Conservation (phyloP, 2,329 filamentous ascomycete genomes). For the Penicillium griseofulvum region DNA sequence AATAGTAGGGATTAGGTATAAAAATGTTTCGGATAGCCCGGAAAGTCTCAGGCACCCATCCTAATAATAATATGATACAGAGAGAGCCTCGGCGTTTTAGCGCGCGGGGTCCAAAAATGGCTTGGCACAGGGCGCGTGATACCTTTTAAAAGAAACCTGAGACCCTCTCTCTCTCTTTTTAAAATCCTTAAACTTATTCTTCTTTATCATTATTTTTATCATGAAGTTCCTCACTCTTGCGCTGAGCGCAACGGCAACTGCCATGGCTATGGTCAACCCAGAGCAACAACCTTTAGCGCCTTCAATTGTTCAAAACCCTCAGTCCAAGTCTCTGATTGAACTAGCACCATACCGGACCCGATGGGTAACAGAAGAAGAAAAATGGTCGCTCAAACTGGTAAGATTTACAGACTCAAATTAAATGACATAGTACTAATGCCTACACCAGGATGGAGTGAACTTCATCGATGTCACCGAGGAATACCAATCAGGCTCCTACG, state of each 20-base stretch:
- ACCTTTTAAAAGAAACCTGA: constrained; percentile 11
- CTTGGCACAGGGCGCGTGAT: constrained; percentile 24
- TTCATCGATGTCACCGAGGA: constrained; percentile 92
- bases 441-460: constrained; percentile 68
- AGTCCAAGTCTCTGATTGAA: constrained; percentile 69
- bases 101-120: constrained; percentile 24
- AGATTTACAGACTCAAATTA: constrained; percentile 23
- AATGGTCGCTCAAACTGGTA: constrained; percentile 86
- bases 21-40: background rate
- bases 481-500: constrained; percentile 60
- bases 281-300: constrained; percentile 31
- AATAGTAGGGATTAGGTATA: too few relatives aligned
- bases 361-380: constrained; percentile 92
- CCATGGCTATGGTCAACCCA: constrained; percentile 32
- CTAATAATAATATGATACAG: constrained; percentile 1
- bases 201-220: constrained; percentile 1
- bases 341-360: constrained; percentile 75
- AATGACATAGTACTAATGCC: background rate
- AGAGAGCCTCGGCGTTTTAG: constrained; percentile 9
- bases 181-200: background rate
- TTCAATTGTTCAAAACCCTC: constrained; percentile 26
- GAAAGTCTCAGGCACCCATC: background rate
- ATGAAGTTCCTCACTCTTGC: constrained; percentile 40
- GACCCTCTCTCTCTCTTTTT: background rate
- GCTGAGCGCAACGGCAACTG: constrained; percentile 36